Evolutionary conservation across 2,329 filamentous ascomycete species (phyloP).

Genomic region (Mycosphaerella sp.): DNA sequence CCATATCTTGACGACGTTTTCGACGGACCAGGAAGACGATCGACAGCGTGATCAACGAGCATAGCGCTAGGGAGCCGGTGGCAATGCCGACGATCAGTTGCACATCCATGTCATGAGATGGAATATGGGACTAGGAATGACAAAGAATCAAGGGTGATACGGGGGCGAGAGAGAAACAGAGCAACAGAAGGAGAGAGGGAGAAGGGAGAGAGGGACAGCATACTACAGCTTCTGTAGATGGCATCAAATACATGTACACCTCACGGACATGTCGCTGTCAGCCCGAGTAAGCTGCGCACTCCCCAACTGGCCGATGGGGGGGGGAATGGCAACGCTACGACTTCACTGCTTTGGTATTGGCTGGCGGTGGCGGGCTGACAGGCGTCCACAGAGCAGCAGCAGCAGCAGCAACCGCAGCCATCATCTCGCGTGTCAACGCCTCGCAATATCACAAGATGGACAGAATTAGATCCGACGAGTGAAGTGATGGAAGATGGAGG

Average conservation of each 20-base stretch:
- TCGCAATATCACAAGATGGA: constrained; percentile 4
- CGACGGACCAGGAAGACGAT: constrained; percentile 1
- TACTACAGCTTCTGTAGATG: constrained; percentile 4
- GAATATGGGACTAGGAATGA: not conserved
- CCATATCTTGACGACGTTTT: not conserved
- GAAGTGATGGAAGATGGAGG: not conserved
- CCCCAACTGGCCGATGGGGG: not conserved
- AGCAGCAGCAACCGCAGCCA: not conserved
- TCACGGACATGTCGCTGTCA: no score
- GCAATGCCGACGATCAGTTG: constrained; percentile 4
- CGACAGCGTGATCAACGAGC: not conserved
- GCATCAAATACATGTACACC: not conserved
- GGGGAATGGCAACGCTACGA: constrained; percentile 1
- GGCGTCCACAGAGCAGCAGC: constrained; percentile 3
- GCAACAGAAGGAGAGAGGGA: not conserved
- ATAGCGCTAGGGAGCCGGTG: constrained; percentile 3
- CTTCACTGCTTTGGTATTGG: not conserved
- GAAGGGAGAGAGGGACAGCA: no score
- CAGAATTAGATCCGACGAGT: not conserved
- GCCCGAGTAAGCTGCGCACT: no score
- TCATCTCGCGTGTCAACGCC: constrained; percentile 8
- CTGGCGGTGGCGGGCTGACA: constrained; percentile 5
- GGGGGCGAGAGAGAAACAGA: not conserved
- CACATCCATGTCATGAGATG: constrained; percentile 2
- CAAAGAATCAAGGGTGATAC: not conserved